These are phyloP conservation scores for Sindora glabra DNA, from an alignment of 306 rosid species.

Conservation along the genomic window DNA sequence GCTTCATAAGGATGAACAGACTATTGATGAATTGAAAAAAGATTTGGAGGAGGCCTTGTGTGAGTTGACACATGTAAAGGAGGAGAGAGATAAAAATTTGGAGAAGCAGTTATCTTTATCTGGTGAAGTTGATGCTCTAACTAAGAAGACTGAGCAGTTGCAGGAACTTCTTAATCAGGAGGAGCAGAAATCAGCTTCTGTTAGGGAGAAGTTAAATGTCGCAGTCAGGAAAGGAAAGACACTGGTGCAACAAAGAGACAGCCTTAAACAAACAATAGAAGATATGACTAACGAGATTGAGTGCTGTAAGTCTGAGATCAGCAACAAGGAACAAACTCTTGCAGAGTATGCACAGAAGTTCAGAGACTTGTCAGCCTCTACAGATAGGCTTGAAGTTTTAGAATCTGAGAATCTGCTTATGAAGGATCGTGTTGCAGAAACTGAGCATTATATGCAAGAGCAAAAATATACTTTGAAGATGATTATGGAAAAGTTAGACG, in stretches of 20 bases:
- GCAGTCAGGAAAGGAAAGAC: constrained; percentile 95
- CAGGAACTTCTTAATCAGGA: constrained; percentile 69
- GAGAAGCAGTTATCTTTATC: constrained; percentile 52
- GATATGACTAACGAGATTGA: constrained; percentile 51
- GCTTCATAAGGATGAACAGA: constrained; percentile 28
- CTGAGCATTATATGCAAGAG: constrained; percentile 55
- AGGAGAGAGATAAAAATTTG: constrained; percentile 54
- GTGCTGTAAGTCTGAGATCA: constrained; percentile 56
- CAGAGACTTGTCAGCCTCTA: constrained; percentile 40
- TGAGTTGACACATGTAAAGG: constrained; percentile 52
- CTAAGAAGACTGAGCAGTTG: constrained; percentile 59
- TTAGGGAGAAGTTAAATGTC: constrained; percentile 73
- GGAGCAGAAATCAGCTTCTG: constrained; percentile 86
- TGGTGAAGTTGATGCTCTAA: constrained; percentile 49
- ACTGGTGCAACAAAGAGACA: constrained; percentile 82
- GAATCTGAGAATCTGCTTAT: constrained; percentile 58
- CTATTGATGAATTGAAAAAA: constrained; percentile 42
- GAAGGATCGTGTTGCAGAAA: constrained; percentile 55
- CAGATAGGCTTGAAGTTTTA: constrained; percentile 57
- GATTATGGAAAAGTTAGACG: constrained; percentile 44
- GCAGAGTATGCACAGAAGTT: constrained; percentile 60
- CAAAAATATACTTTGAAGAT: constrained; percentile 40
- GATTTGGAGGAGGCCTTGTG: constrained; percentile 64
- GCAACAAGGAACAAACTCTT: constrained; percentile 32
- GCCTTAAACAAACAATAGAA: constrained; percentile 71